These are phyloP conservation scores for Spirogloea muscicola DNA, from an alignment of 139 green algal species.

Conservation along the genomic window DNA sequence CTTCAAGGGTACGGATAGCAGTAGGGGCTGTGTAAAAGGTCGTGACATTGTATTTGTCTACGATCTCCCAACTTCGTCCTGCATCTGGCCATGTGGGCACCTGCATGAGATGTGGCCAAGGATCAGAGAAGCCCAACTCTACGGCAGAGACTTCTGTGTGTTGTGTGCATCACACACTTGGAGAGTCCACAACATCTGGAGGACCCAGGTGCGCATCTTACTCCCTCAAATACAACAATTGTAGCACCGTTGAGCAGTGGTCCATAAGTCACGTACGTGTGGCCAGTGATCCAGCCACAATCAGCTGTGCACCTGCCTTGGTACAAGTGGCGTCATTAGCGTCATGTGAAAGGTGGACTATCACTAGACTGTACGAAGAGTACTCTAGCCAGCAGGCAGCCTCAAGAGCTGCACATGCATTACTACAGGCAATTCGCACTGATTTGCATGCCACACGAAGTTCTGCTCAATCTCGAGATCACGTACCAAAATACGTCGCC, in stretches of 20 bases:
- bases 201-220: slow-evolving; percentile 38
- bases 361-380: no score
- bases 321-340: no score
- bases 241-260: slow-evolving; percentile 81
- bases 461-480: neutral
- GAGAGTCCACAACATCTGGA: neutral
- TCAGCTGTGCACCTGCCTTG: slow-evolving; percentile 87
- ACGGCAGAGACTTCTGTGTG: no score
- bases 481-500: slow-evolving; percentile 44
- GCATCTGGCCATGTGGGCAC: slow-evolving; percentile 68
- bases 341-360: no score
- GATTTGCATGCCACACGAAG: neutral
- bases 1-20: slow-evolving; percentile 84
- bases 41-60: slow-evolving; percentile 70
- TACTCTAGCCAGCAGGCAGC: neutral
- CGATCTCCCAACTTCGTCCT: slow-evolving; percentile 78
- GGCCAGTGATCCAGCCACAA: slow-evolving; percentile 95
- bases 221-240: slow-evolving; percentile 87
- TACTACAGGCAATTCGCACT: neutral
- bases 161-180: neutral
- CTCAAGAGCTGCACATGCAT: neutral
- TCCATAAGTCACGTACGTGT: slow-evolving; percentile 61
- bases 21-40: slow-evolving; percentile 97
- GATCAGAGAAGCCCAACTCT: no score
- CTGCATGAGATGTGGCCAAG: no score